Base-by-base conservation (phyloP, 306 rosid species). In the Rubus idaeus region DNA sequence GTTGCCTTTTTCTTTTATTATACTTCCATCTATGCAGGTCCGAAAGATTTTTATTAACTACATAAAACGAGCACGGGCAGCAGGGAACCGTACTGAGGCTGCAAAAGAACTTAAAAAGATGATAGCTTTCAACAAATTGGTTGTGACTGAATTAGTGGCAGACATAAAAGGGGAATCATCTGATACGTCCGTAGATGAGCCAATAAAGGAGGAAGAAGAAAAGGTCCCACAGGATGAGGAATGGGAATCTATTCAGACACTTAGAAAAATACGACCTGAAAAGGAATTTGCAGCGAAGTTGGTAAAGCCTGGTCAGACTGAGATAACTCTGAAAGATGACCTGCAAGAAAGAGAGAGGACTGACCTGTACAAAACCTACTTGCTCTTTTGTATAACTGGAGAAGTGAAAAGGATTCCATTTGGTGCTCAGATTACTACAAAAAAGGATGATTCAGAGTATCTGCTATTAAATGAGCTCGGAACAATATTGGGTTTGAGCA, bases 81-180 rank as follows among this genome's bases (percentile, higher is more conserved):
- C 87, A 70, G 95, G 92, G 78, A 89, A 81, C 79, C 97, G 95
- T 50, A 80, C 82, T 51, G 98, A 91, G 83, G 41, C 94, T 75
- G 99, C 99, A 6, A 92, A 87, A 87, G 98, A 91, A 84, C 97
- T 96, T 16, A 92, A 91, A 86, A 92, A 88, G 88, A 70, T 96
- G 96, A 88, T 96, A 79, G 93, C 94, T 78, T 96, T 96, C 87
- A 96, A 96, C 83, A 84, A 92, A 62, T 80, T 96, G 76, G 98
- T 96, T 77, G 99, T 96, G 78, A 96, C 96, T 8, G 88, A 89
- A 61, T 88, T 96, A 86, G 88, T 96, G 78, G 83, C 86, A 70
- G 99, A 95, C 88, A 95, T 95, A 73, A 95, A 95, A 87, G 98
- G 97, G 69, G 94, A 95, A 85, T 86, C 97, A 7, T 65, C 88